These are phyloP conservation scores for Daldinia vernicosa DNA, from an alignment of 495 filamentous ascomycete genomes.

Conservation along the genomic window DNA sequence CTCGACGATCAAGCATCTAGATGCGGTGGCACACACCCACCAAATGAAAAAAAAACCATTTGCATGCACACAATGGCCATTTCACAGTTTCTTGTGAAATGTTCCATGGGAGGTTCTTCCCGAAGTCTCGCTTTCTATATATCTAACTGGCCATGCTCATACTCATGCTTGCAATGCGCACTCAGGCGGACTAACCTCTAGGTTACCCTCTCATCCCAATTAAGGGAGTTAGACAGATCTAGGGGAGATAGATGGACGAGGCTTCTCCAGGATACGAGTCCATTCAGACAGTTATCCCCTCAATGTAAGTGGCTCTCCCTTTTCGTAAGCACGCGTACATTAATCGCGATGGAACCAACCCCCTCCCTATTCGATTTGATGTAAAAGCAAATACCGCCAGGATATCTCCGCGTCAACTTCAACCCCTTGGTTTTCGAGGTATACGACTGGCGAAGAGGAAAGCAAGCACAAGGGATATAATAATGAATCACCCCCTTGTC, in stretches of 20 bases:
- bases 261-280: constrained; percentile 6
- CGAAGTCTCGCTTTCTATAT: constrained; percentile 55
- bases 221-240: background rate
- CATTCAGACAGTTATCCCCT: background rate
- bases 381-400: constrained; percentile 56
- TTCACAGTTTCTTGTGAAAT: constrained; percentile 68
- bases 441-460: constrained; percentile 80
- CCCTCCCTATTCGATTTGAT: background rate
- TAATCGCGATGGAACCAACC: background rate
- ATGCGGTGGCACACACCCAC: constrained; percentile 30
- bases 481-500: constrained; percentile 47
- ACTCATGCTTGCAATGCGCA: constrained; percentile 22
- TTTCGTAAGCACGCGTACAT: constrained; percentile 7
- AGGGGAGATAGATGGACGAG: constrained; percentile 16
- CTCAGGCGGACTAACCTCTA: constrained; percentile 14
- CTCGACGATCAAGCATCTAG: constrained; percentile 44
- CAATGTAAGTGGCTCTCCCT: constrained; percentile 1
- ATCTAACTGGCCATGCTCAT: constrained; percentile 13
- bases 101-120: constrained; percentile 70
- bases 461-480: constrained; percentile 46
- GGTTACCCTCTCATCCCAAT: background rate
- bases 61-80: constrained; percentile 66
- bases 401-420: constrained; percentile 79
- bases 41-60: constrained; percentile 52
- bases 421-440: constrained; percentile 73